Evolutionary conservation across 1,284 basidiomycete genomes (phyloP), one percentile per base, ranked within the genome.

Genomic region (Rhodofomes roseus): DNA sequence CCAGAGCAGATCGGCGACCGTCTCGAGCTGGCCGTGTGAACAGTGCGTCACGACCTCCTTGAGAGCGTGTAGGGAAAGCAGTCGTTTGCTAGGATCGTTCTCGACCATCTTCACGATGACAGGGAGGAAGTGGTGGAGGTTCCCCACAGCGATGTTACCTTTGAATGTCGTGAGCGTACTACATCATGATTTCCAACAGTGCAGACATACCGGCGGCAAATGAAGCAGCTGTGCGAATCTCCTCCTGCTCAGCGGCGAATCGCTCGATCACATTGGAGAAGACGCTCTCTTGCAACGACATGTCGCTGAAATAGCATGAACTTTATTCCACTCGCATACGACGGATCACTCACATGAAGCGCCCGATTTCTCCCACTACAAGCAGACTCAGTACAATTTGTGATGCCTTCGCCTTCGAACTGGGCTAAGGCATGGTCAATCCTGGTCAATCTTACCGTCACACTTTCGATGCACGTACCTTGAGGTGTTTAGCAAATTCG

Each of bases 31-130:
- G 0, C 85, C 85, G 58, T 87, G 81, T 5, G 92, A 89, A 57
- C 91, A 93, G 73, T 98, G 93, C 0, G 92, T 91, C 58, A 98
- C 95, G 58, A 98, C 92, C 81, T 99, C 97, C 76, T 98, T 98
- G 40, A 98, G 78, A 12, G 96, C 93, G 68, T 98, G 93, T 51
- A 99, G 80, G 16, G 95, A 88, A 20, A 98, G 76, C 27, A 96
- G 75, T 12, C 93, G 85, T 67, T 87, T 90, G 69, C 90, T 86
- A n/a, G 86, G 82, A 68, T 92, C 86, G 14, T 78, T 82, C 64
- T 93, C 83, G 43, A 97, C 86, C 65, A 93, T 83, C 65, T 89
- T 86, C 65, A 97, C 84, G 64, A 99, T 90, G 12, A 82, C 78
- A 14, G 95, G 95, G 7, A 99, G 79, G 81, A 95, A 96, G 62